These are phyloP conservation scores for Anastatica hierochuntica DNA, from an alignment of 345 rosid species.

Conservation along the genomic window DNA sequence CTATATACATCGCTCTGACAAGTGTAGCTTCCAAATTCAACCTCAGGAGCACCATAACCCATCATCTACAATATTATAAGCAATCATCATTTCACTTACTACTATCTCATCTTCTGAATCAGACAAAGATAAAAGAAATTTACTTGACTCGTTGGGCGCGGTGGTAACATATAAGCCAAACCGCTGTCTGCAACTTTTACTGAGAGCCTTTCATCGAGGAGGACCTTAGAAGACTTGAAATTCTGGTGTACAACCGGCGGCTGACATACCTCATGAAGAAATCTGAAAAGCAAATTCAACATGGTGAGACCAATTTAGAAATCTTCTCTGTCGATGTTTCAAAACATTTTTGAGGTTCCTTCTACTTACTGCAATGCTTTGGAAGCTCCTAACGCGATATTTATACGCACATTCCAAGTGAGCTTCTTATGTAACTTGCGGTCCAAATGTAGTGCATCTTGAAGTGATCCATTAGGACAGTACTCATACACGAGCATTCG, in stretches of 20 bases:
- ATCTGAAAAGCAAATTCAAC: constrained; percentile 29
- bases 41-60: constrained; percentile 72
- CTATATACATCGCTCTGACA: constrained; percentile 89
- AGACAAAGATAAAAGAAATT: not conserved
- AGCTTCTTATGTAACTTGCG: constrained; percentile 49
- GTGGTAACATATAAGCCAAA: constrained; percentile 48
- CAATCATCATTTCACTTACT: not conserved
- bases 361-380: constrained; percentile 79
- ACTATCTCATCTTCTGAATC: not conserved
- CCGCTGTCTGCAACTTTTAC: constrained; percentile 77
- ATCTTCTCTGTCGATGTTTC: not conserved
- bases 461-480: constrained; percentile 55
- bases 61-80: constrained; percentile 30
- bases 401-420: constrained; percentile 67
- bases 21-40: constrained; percentile 65
- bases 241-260: constrained; percentile 69
- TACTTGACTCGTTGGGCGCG: constrained; percentile 57
- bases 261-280: constrained; percentile 76
- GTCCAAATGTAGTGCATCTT: constrained; percentile 69
- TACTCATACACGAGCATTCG: constrained; percentile 60
- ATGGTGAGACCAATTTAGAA: not conserved
- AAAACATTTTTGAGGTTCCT: not conserved
- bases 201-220: constrained; percentile 55
- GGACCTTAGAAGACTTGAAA: constrained; percentile 72
- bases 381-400: constrained; percentile 75